Base-by-base conservation (phyloP, 2,329 filamentous ascomycete genomes). In the Neospermospora avenae region DNA sequence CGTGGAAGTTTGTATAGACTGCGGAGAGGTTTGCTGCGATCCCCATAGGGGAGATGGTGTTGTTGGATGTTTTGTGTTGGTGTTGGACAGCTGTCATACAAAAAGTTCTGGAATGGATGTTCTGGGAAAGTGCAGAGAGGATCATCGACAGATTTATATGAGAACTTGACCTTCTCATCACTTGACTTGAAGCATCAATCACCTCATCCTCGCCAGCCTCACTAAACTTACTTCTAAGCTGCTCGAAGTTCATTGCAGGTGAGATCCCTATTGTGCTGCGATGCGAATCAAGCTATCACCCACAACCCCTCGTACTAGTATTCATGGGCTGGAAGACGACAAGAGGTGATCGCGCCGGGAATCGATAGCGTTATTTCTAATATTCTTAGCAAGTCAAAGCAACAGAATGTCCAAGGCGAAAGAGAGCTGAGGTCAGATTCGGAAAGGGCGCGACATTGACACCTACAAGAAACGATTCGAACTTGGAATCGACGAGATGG, bases 21-120 rank as follows among this genome's bases (percentile, higher is more conserved):
- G 58, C 46, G 6, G 52, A 48, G 18, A 68, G 58, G 54, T 67
- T 41, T 25, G 45, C 34, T 13, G 58, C 46, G 48, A 66, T 62
- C 55, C 55, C 45, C 63, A 66, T 68, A 24, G 20, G 60, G 20
- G 45, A 11, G 44, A 52, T 20, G 11, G 4, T 42, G 7, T 42
- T 3, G n/a, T n/a, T n/a, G n/a, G n/a, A n/a, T n/a, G n/a, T n/a
- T n/a, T n/a, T n/a, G n/a, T n/a, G n/a, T n/a, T n/a, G n/a, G n/a
- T n/a, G n/a, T n/a, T n/a, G n/a, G n/a, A n/a, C n/a, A n/a, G n/a
- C n/a, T n/a, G n/a, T n/a, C n/a, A 39, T 37, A 37, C 34, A 3
- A 7, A n/a, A n/a, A 16, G 14, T 13, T n/a, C n/a, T 39, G 37
- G 4, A n/a, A n/a, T 39, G 37, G 37, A 16, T n/a, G 37, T 39